These are phyloP conservation scores for Plectosphaerella plurivora DNA, from an alignment of 2,329 filamentous ascomycete genomes.

Conservation along the genomic window DNA sequence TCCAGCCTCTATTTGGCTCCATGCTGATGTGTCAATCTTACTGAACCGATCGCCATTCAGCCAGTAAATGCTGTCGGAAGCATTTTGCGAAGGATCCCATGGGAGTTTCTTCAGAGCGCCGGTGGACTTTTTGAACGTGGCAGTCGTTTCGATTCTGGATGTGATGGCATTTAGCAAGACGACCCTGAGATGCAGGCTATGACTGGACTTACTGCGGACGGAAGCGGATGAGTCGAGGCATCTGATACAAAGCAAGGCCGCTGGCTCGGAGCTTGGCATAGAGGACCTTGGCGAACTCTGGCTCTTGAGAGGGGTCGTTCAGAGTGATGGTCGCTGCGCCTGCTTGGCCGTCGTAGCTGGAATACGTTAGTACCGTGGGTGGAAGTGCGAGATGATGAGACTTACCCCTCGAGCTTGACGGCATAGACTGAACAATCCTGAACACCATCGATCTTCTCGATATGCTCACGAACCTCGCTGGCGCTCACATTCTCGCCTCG, in stretches of 20 bases:
- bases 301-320: not conserved
- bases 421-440: not conserved
- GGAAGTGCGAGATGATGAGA: not conserved
- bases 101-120: not conserved
- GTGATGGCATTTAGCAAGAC: too few species aligned
- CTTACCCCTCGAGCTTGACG: not conserved
- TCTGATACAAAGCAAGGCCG: not conserved
- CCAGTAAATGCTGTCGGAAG: not conserved
- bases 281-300: not conserved
- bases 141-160: not conserved
- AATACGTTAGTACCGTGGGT: not conserved
- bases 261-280: not conserved
- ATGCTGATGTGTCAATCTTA: not conserved
- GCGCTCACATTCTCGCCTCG: slow-evolving; percentile 66
- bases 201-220: not conserved
- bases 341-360: not conserved
- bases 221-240: slow-evolving; percentile 1
- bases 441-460: not conserved
- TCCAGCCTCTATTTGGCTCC: not conserved
- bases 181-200: not conserved
- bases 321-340: not conserved
- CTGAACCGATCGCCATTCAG: slow-evolving; percentile 1
- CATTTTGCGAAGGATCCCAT: not conserved
- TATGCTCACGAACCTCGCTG: slow-evolving; percentile 48
- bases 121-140: not conserved